Evolutionary conservation across 2,329 filamentous ascomycete species (phyloP), one percentile per base, ranked within the genome.

Genomic region (Zymoseptoria crescenta): DNA sequence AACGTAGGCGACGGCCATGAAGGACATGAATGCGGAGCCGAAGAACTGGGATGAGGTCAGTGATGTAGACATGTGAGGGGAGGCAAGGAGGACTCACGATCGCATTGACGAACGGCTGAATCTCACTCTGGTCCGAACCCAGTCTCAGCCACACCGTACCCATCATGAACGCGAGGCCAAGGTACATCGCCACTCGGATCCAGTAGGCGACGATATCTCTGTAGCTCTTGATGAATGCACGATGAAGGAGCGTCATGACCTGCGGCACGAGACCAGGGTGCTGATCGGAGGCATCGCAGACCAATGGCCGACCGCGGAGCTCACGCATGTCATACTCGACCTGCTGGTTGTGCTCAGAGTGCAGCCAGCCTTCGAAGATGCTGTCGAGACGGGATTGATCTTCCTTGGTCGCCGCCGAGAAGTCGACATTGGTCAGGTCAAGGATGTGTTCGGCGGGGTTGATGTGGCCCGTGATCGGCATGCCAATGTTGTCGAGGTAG

Each of bases 71-170:
- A 8, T 21, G 28, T 27, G 13, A 8, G 24, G 45, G 24, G 13
- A 29, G 41, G 8, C 27, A 29, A 27, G 54, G 10, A 19, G 28
- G 8, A 63, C 67, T 61, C 59, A 69, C 67, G 62, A 94, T 87
- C 20, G 88, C 87, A 69, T 94, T 95, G 71, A 85, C 88, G 65
- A 89, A 87, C 0, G 89, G 83, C 65, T 89, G 86, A 63, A 95
- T 93, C 58, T 87, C 85, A 51, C 80, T 76, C 70, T 94, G 89
- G 0, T 79, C 75, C 0, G 84, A 78, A 2, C 79, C 74, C 1
- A 95, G 79, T 2, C 89, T 83, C n/a, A 94, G 75, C 85, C 88
- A 95, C 6, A 95, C 88, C 0, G 90, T 94, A 2, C 90, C 89
- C 86, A 91, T 91, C 82, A 93, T 86, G 64, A 93, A 83, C 1